phyloP scores from a whole-genome alignment of 176 grass and related monocot genomes.

The Hsuehochloa calcarea region DNA sequence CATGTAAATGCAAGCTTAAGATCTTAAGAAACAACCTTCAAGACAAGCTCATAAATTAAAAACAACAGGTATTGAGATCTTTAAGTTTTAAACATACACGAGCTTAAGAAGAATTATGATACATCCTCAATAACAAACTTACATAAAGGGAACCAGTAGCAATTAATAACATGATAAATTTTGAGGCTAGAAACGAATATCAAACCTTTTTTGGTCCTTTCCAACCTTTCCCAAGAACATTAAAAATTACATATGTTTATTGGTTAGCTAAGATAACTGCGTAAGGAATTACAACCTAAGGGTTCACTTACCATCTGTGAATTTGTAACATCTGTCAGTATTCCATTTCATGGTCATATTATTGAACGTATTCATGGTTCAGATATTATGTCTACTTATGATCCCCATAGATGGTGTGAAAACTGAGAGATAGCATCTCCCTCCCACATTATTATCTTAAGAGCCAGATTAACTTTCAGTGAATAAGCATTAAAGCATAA shows the following conservation, averaged over 20 bases:
- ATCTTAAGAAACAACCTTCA: constrained; percentile 11
- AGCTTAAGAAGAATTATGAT: neutral
- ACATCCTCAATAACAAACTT: neutral
- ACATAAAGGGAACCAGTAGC: neutral
- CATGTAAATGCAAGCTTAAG: neutral
- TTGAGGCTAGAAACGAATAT: constrained; percentile 1
- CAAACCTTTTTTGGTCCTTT: neutral
- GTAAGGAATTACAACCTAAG: constrained; percentile 1
- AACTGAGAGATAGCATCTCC: neutral
- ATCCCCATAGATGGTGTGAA: neutral
- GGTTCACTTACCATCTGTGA: constrained; percentile 2
- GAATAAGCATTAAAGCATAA: neutral
- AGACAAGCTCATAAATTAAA: neutral
- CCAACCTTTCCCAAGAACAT: neutral
- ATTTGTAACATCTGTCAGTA: neutral
- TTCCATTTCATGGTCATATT: constrained; percentile 3
- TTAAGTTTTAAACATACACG: neutral
- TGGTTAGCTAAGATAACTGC: neutral
- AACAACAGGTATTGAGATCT: neutral
- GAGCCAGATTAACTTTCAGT: neutral
- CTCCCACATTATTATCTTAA: neutral
- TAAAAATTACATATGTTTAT: constrained; percentile 1
- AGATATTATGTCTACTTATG: constrained; percentile 14
- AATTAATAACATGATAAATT: neutral
- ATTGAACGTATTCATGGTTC: constrained; percentile 18